Evolutionary conservation across 139 green algal genomes (phyloP).

Genomic region (Deuterostichococcus epilithicus): DNA sequence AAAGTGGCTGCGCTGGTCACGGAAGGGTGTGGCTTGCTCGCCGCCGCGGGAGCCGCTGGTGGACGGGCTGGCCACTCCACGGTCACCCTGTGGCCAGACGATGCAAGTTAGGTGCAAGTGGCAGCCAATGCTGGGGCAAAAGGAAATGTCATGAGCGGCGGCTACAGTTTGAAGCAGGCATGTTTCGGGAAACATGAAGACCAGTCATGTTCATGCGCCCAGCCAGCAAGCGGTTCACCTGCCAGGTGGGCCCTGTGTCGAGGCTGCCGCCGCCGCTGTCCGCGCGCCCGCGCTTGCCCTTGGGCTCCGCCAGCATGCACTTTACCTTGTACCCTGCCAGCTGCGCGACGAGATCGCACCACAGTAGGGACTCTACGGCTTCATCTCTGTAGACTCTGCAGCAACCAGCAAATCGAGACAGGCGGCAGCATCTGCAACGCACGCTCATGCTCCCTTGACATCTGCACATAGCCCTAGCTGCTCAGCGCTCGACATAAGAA

Average conservation of each 20-base stretch:
- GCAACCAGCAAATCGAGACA: background rate
- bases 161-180: no score
- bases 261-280: slow-evolving; percentile 1
- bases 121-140: no score
- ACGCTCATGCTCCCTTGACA: background rate
- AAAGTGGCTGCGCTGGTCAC: background rate
- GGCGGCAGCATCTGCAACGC: background rate
- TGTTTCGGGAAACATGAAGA: no score
- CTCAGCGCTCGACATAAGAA: no score
- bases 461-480: no score
- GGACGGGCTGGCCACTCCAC: background rate
- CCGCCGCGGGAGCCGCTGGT: background rate
- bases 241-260: background rate
- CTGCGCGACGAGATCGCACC: slow-evolving; percentile 25
- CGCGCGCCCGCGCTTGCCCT: slow-evolving; percentile 57
- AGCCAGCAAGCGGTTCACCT: background rate
- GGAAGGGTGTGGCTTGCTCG: background rate
- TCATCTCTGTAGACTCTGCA: no score
- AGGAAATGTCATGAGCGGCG: no score
- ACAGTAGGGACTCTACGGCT: background rate
- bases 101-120: background rate
- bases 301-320: slow-evolving; percentile 89
- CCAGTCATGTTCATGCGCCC: no score
- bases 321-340: slow-evolving; percentile 84
- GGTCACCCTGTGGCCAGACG: background rate